These are phyloP conservation scores for Coemansia asiatica DNA, from an alignment of 192 early-diverging fungal genomes.

Conservation along the genomic window DNA sequence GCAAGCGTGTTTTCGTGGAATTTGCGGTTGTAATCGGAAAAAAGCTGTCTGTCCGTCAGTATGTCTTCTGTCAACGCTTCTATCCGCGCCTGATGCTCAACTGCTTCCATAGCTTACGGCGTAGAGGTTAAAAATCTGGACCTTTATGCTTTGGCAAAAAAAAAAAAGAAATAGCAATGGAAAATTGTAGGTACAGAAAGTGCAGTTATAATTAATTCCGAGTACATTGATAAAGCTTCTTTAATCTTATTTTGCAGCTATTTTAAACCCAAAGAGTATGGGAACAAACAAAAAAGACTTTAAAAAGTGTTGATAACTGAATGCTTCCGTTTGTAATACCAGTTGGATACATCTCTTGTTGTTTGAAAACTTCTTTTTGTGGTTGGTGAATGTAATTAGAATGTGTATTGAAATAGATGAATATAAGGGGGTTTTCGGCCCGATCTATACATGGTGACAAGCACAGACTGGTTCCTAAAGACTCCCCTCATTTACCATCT, in stretches of 20 bases:
- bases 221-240: too few species aligned
- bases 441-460: conserved; percentile 17
- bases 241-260: too few species aligned
- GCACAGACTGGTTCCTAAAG: conserved; percentile 35
- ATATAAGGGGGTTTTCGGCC: conserved; percentile 47
- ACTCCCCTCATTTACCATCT: conserved; percentile 39
- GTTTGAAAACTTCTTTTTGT: neutral
- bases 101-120: conserved; percentile 25
- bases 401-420: too few species aligned
- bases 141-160: neutral
- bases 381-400: conserved; percentile 1
- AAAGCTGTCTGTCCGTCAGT: conserved; percentile 45
- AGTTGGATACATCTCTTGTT: neutral
- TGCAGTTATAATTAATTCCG: too few species aligned
- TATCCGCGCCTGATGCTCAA: conserved; percentile 34
- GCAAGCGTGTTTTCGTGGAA: conserved; percentile 49
- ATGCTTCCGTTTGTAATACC: neutral
- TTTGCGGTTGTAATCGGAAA: conserved; percentile 40
- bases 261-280: too few species aligned
- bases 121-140: neutral
- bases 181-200: too few species aligned
- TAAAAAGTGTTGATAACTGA: too few species aligned
- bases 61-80: conserved; percentile 51
- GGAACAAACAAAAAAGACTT: too few species aligned
- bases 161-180: neutral